phyloP scores from a whole-genome alignment of 768 basidiomycete species.

The Lepiota venenata region DNA sequence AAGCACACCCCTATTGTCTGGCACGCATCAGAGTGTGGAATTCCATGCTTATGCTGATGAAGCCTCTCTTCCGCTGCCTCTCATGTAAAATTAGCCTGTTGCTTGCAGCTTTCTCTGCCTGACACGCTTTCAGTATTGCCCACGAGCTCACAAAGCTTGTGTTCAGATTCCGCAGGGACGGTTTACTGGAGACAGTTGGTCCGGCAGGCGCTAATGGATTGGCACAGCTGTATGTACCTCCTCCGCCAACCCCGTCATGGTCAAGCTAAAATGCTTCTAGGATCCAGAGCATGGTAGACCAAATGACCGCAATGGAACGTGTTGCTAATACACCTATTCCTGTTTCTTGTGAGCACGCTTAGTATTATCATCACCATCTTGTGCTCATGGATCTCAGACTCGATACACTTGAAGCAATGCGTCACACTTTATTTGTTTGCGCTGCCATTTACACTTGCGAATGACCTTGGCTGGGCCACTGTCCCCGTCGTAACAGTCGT shows the following conservation, averaged over 20 bases:
- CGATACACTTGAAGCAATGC: slow-evolving; percentile 93
- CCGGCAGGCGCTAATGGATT: slow-evolving; percentile 84
- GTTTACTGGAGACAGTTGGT: slow-evolving; percentile 84
- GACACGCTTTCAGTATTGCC: slow-evolving; percentile 51
- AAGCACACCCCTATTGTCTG: slow-evolving; percentile 62
- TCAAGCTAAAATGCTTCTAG: slow-evolving; percentile 31
- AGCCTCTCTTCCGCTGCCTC: slow-evolving; percentile 75
- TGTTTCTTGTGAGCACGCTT: slow-evolving; percentile 51
- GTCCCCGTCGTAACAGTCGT: slow-evolving; percentile 85
- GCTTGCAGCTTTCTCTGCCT: not conserved
- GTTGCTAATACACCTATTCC: slow-evolving; percentile 87
- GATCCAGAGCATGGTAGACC: slow-evolving; percentile 79
- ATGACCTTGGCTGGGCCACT: slow-evolving; percentile 79
- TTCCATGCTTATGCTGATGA: slow-evolving; percentile 55
- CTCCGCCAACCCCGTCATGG: not conserved
- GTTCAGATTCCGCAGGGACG: slow-evolving; percentile 75
- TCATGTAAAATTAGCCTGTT: slow-evolving; percentile 48
- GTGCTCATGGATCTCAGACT: slow-evolving; percentile 42
- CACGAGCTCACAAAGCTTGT: slow-evolving; percentile 72
- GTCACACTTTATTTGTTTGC: slow-evolving; percentile 92
- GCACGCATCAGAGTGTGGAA: slow-evolving; percentile 53
- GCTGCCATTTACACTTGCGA: slow-evolving; percentile 82
- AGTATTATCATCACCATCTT: not conserved
- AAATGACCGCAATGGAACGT: slow-evolving; percentile 86
- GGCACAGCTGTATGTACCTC: slow-evolving; percentile 51